Base-by-base conservation (phyloP, 2,329 filamentous ascomycete genomes). In the Blumeriella jaapii region DNA sequence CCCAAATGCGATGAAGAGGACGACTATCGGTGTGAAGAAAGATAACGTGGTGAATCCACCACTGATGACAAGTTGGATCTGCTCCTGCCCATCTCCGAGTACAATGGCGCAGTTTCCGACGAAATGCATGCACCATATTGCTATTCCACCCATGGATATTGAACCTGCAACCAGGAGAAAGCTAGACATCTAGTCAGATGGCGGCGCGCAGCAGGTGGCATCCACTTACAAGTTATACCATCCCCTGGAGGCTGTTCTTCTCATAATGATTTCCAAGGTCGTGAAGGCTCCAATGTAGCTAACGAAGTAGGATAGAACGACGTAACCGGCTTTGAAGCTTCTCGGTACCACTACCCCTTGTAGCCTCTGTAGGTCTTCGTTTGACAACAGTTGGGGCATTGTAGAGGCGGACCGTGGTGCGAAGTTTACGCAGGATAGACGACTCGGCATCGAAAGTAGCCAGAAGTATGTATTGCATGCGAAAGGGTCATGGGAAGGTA, bases 41-140 rank as follows among this genome's bases (percentile, higher is more conserved):
- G 84, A 93, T 6, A 86, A 60, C 1, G 74, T 73, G 0, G 83
- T 91, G 54, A 77, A 82, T 16, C 71, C 69, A 36, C 71, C 62
- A 33, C 71, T 82, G 63, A 91, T 93, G 22, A 73, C 68, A 33
- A 91, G 77, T 45, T 89, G 82, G 8, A 84, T 62, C 22, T 71
- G 61, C 9, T 61, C 44, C 40, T 72, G 59, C 24, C 80, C 80
- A 44, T 75, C 47, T 24, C 68, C 78, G 12, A 93, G 68, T 16
- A 79, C 63, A 41, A 89, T 81, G 10, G 84, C 83, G 34, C 80
- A 69, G 54, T 91, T 89, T 14, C 83, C 84, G 46, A 91, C 79
- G 51, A 82, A 89, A 55, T 91, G 83, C 70, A 82, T 82, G 49
- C 71, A 79, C 78, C 77, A 84, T 39, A 82, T 82, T 24, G 78